Percentiles rank a stretch among this genome's conserved stretches.
Evolutionary conservation across 495 filamentous ascomycete species (phyloP).

Genomic region (Podospora australis): DNA sequence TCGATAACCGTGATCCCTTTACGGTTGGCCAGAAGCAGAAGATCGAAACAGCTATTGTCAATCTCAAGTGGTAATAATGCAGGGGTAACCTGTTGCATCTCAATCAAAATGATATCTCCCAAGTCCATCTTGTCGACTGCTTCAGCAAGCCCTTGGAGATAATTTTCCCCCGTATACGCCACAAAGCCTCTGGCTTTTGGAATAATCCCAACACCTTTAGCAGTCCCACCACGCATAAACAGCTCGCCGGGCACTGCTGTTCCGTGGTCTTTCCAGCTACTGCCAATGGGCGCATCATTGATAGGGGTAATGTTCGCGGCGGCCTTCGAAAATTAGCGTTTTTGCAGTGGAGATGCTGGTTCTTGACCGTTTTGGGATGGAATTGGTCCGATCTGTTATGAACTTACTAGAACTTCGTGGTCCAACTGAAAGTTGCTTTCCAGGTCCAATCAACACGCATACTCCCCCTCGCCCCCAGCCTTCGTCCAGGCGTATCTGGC

Average conservation of each 20-base stretch:
- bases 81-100: slow-evolving; percentile 11
- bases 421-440: slow-evolving; percentile 10
- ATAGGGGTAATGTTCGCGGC: slow-evolving; percentile 3
- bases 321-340: too few species aligned
- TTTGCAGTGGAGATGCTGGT: too few species aligned
- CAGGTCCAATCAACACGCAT: slow-evolving; percentile 7
- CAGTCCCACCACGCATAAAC: slow-evolving; percentile 14
- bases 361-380: too few species aligned
- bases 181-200: slow-evolving; percentile 9
- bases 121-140: slow-evolving; percentile 7
- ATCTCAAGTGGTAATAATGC: slow-evolving; percentile 12
- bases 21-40: slow-evolving; percentile 10
- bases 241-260: slow-evolving; percentile 18
- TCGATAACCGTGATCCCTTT: slow-evolving; percentile 18
- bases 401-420: slow-evolving; percentile 11
- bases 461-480: slow-evolving; percentile 13
- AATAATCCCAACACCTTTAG: slow-evolving; percentile 15
- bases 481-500: slow-evolving; percentile 14
- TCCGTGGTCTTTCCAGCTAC: too few species aligned
- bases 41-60: slow-evolving; percentile 10
- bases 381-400: too few species aligned
- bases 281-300: too few species aligned
- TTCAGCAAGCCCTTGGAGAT: slow-evolving; percentile 8
- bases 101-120: slow-evolving; percentile 16
- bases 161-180: too few species aligned